A percentile compares a stretch with the other conserved stretches of the same genome.
Evolutionary conservation across 2,329 filamentous ascomycete species (phyloP).

Genomic region (Botrytis fabae): DNA sequence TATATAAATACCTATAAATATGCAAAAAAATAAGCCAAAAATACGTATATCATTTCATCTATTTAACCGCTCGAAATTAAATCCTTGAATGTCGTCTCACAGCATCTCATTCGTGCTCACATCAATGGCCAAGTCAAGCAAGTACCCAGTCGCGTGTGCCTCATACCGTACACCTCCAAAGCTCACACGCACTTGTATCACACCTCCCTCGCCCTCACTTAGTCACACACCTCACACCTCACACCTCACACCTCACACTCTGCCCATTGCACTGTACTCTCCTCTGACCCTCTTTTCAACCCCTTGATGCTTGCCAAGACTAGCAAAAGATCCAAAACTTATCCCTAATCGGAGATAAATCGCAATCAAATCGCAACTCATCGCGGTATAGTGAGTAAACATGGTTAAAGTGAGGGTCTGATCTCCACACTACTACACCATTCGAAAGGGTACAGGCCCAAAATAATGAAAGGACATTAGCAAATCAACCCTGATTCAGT

Average conservation of each 20-base stretch:
- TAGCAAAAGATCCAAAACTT: neutral
- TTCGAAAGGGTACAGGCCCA: slow-evolving; percentile 14
- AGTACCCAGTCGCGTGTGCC: slow-evolving; percentile 14
- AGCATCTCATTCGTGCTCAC: neutral
- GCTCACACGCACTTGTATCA: slow-evolving; percentile 11
- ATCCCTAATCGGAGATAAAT: slow-evolving; percentile 1
- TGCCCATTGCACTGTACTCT: neutral
- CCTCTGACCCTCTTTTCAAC: neutral
- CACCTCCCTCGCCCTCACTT: neutral
- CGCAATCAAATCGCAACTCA: slow-evolving; percentile 2
- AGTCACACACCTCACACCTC: neutral
- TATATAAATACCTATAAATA: neutral
- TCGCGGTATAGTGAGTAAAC: neutral
- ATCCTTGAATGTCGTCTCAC: slow-evolving; percentile 1
- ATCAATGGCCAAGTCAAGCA: slow-evolving; percentile 1
- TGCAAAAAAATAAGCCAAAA: neutral
- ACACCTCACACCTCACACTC: neutral
- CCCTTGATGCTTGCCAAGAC: slow-evolving; percentile 7
- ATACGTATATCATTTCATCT: neutral
- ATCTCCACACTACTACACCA: slow-evolving; percentile 1
- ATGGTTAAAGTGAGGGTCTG: neutral
- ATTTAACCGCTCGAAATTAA: neutral
- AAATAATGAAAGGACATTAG: slow-evolving; percentile 11
- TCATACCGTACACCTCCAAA: neutral
- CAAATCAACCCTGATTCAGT: slow-evolving; percentile 17